Evolutionary conservation across 345 rosid genomes (phyloP).

Genomic region (Populus euphratica): DNA sequence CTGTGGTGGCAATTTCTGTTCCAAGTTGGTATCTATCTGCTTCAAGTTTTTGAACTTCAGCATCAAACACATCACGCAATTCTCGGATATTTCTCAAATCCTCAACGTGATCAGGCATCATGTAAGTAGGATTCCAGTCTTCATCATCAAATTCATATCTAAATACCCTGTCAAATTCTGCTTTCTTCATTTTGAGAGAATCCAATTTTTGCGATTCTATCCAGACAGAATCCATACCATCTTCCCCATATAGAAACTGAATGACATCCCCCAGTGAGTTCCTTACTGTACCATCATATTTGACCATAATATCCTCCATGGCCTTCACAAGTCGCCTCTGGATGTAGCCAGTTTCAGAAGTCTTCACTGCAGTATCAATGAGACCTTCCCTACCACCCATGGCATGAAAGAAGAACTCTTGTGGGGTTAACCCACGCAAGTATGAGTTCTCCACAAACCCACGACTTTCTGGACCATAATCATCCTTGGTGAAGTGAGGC

Average conservation of each 20-base stretch:
- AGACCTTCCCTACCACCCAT: constrained; percentile 99
- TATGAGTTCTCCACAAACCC: constrained; percentile 99
- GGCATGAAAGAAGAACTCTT: constrained; percentile 98
- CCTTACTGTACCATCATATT: constrained; percentile 96
- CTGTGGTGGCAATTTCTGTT: constrained; percentile 87
- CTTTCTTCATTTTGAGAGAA: constrained; percentile 82
- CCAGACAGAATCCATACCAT: constrained; percentile 99
- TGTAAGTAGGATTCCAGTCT: constrained; percentile 80
- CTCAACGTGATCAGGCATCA: constrained; percentile 76
- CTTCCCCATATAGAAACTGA: constrained; percentile 98
- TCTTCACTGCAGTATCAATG: constrained; percentile 96
- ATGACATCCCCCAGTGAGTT: constrained; percentile 96
- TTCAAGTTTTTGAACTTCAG: constrained; percentile 88
- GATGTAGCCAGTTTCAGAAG: constrained; percentile 98
- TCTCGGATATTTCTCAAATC: constrained; percentile 87
- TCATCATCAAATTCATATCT: constrained; percentile 81
- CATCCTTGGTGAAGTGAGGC: constrained; percentile 97
- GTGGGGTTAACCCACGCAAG: constrained; percentile 96
- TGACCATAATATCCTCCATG: constrained; percentile 99
- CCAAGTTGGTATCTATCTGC: constrained; percentile 83
- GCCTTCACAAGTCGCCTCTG: constrained; percentile 98
- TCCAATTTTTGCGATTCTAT: constrained; percentile 91
- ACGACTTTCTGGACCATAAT: constrained; percentile 97
- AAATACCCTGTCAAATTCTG: constrained; percentile 71
- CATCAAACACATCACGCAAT: constrained; percentile 87